Conservation (phyloP, 129 eudicot species). For the Escallonia herrerae region DNA sequence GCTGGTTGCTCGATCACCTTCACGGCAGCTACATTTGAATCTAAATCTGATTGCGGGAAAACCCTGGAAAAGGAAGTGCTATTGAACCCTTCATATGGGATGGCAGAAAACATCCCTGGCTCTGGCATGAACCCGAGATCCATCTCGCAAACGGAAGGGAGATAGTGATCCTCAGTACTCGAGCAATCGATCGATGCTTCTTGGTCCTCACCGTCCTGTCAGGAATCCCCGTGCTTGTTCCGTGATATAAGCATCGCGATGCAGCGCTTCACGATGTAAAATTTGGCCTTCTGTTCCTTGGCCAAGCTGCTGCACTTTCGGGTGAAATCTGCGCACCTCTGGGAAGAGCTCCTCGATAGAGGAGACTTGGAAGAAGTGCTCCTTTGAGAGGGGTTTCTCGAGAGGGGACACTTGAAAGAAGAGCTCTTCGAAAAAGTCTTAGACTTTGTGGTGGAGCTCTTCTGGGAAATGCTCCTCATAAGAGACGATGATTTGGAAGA, state of each 20-base stretch:
- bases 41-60: constrained; percentile 29
- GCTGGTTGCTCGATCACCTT: constrained; percentile 3
- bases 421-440: constrained; percentile 53
- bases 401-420: constrained; percentile 33
- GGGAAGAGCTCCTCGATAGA: constrained; percentile 62
- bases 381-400: constrained; percentile 57
- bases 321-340: constrained; percentile 55
- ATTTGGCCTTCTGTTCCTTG: constrained; percentile 83
- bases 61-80: neutral
- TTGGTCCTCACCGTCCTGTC: constrained; percentile 6
- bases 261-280: constrained; percentile 84
- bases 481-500: constrained; percentile 39
- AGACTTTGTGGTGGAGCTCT: constrained; percentile 31
- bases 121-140: constrained; percentile 28
- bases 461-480: constrained; percentile 55
- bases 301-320: constrained; percentile 70
- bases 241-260: constrained; percentile 76
- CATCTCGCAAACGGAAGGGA: constrained; percentile 27
- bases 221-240: constrained; percentile 75
- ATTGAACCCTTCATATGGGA: constrained; percentile 16
- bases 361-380: constrained; percentile 30
- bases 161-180: neutral
- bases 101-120: constrained; percentile 18
- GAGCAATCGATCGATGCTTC: neutral
- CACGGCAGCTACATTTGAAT: constrained; percentile 21